Evolutionary conservation across 176 grass and related monocot species (phyloP).

Genomic region (Stipa capillata): DNA sequence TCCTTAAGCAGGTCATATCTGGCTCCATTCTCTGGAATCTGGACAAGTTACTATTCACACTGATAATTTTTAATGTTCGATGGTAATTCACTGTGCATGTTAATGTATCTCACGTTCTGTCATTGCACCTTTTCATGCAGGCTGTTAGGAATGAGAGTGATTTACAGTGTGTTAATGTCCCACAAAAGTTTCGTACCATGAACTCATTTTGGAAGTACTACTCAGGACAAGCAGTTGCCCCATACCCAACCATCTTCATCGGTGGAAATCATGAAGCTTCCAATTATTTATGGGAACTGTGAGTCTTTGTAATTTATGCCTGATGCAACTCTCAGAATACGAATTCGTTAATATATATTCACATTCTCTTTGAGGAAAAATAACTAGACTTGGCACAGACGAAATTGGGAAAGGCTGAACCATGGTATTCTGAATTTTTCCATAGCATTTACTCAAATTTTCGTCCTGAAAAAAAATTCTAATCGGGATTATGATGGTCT

Average conservation of each 20-base stretch:
- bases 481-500: background rate
- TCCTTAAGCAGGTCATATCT: background rate
- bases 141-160: slow-evolving; percentile 72
- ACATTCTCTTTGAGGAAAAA: background rate
- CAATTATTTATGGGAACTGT: slow-evolving; percentile 96
- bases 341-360: too few species aligned
- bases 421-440: background rate
- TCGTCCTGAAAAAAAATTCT: background rate
- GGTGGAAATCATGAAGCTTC: slow-evolving; percentile 91
- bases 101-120: background rate
- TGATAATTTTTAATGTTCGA: too few species aligned
- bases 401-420: background rate
- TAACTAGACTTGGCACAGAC: background rate
- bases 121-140: slow-evolving; percentile 32
- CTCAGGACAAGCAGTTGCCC: slow-evolving; percentile 71
- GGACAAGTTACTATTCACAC: background rate
- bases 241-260: slow-evolving; percentile 85
- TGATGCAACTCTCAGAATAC: background rate
- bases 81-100: background rate
- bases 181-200: slow-evolving; percentile 49
- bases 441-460: background rate
- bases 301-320: slow-evolving; percentile 27
- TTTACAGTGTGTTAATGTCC: slow-evolving; percentile 51
- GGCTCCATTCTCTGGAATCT: background rate
- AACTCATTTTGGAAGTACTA: slow-evolving; percentile 98